A percentile compares a stretch with the other conserved stretches of the same genome.
Evolutionary conservation across 2,329 filamentous ascomycete species (phyloP).

Genomic region (Shiraia bambusicola): DNA sequence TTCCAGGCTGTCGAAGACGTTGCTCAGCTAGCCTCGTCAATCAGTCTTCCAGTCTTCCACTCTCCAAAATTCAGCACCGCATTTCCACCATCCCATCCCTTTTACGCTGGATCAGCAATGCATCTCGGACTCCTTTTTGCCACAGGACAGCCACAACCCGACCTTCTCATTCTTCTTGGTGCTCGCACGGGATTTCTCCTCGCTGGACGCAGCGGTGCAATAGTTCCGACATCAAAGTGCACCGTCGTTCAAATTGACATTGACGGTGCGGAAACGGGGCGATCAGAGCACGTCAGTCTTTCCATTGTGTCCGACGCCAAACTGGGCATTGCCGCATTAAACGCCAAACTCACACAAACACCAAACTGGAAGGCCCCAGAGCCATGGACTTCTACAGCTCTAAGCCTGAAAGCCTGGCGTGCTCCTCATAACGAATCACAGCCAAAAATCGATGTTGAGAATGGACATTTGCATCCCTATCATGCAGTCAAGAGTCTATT

Average conservation of each 20-base stretch:
- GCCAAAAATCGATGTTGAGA: conserved; percentile 18
- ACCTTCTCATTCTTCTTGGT: conserved; percentile 47
- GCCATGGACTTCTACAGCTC: conserved; percentile 32
- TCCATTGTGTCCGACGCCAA: conserved; percentile 47
- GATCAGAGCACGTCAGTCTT: conserved; percentile 44
- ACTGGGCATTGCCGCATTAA: conserved; percentile 37
- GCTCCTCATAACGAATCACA: conserved; percentile 28
- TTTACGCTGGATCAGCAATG: conserved; percentile 41
- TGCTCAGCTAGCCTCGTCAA: conserved; percentile 37
- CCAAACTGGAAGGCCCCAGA: conserved; percentile 17
- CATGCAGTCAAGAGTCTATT: conserved; percentile 45
- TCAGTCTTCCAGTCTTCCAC: conserved; percentile 46
- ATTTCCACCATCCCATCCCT: conserved; percentile 32
- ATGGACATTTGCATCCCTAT: conserved; percentile 47
- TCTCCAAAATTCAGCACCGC: conserved; percentile 40
- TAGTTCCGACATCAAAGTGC: conserved; percentile 43
- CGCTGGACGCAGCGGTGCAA: conserved; percentile 40
- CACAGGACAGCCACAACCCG: conserved; percentile 36
- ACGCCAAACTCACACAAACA: conserved; percentile 11
- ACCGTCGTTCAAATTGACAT: conserved; percentile 48
- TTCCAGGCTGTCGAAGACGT: conserved; percentile 33
- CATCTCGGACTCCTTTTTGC: conserved; percentile 37
- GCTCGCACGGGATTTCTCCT: conserved; percentile 48
- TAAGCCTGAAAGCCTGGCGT: conserved; percentile 20
- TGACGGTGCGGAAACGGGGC: conserved; percentile 48